A percentile compares a stretch with the other conserved stretches of the same genome.
phyloP scores from a whole-genome alignment of 441 rosid species.

The Bocquillonia castaneifolia region DNA sequence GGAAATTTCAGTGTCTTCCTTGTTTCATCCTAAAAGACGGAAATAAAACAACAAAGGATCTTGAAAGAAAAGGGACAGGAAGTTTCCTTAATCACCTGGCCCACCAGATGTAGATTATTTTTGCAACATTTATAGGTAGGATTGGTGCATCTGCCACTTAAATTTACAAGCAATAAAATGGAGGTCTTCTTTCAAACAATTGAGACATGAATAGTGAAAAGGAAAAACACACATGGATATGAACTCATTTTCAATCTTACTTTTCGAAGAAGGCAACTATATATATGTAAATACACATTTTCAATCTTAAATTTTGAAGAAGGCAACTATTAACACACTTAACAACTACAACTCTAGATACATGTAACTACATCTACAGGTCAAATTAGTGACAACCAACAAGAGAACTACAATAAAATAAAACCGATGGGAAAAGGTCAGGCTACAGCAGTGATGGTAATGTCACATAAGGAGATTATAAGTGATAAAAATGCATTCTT shows the following conservation, averaged over 20 bases:
- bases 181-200: conserved; percentile 1
- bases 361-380: no score
- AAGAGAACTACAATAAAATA: background rate
- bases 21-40: background rate
- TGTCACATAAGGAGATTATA: background rate
- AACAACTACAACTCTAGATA: no score
- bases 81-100: conserved; percentile 4
- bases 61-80: conserved; percentile 8
- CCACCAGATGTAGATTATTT: background rate
- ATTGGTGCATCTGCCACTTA: background rate
- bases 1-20: conserved; percentile 10
- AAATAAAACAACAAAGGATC: background rate
- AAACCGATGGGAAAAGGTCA: background rate
- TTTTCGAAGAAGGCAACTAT: background rate
- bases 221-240: no score
- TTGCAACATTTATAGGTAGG: background rate
- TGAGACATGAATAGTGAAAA: background rate
- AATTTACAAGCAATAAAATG: background rate
- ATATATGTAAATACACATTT: background rate
- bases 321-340: background rate
- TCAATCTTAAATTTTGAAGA: background rate
- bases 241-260: background rate
- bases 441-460: background rate
- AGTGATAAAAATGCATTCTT: background rate
- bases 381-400: background rate